phyloP scores from a whole-genome alignment of 2,329 filamentous ascomycete species.

The Grosmannia penicillata region DNA sequence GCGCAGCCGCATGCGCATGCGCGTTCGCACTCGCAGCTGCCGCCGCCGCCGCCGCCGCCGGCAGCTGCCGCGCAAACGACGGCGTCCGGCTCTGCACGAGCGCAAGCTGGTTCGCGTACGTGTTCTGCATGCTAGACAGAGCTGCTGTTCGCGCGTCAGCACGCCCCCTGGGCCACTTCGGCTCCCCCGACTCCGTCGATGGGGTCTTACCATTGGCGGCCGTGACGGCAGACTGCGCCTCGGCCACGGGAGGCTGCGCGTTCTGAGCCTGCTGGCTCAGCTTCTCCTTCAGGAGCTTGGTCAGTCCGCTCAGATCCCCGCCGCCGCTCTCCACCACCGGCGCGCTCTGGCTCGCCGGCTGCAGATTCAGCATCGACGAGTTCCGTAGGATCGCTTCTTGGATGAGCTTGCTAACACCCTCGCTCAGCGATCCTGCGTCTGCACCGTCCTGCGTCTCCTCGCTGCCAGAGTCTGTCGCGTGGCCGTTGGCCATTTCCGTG shows the following conservation, averaged over 20 bases:
- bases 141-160: constrained; percentile 4
- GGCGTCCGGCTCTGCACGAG: constrained; percentile 6
- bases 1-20: too few species aligned
- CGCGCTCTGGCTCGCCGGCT: not conserved
- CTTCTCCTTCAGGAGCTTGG: constrained; percentile 15
- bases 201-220: constrained; percentile 7
- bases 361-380: constrained; percentile 1
- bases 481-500: not conserved
- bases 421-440: not conserved
- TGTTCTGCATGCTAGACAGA: constrained; percentile 8
- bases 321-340: not conserved
- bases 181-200: too few species aligned
- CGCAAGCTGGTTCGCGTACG: constrained; percentile 8
- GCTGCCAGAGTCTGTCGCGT: not conserved
- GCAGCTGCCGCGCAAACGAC: constrained; percentile 7
- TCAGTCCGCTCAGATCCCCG: constrained; percentile 13
- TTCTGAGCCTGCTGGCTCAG: constrained; percentile 7
- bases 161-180: too few species aligned
- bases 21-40: too few species aligned
- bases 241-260: not conserved
- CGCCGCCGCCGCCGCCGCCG: not conserved
- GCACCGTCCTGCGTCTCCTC: not conserved
- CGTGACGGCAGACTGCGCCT: constrained; percentile 3
- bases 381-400: constrained; percentile 11
- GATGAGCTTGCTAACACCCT: constrained; percentile 11